Base-by-base conservation (phyloP, 2,329 filamentous ascomycete genomes). In the Alternaria incomplexa region DNA sequence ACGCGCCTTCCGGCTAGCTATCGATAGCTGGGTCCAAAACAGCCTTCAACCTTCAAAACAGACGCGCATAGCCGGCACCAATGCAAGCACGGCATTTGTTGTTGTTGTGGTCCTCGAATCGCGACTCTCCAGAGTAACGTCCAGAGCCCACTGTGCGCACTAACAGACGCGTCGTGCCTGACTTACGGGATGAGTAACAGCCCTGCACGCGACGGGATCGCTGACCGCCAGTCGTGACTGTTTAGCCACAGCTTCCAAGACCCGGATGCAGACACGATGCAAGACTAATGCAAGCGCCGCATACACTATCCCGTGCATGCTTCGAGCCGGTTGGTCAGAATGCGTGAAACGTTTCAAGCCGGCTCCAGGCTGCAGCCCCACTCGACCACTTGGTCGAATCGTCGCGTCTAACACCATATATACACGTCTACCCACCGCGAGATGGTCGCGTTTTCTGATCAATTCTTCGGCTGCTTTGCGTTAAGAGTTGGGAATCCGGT, bases 381-480 rank as follows among this genome's bases (percentile, higher is more conserved):
- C 69, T 71, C 50, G 59, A 62, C 58, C 51, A 59, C 58, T 61
- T 62, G 65, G 73, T 73, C 77, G 71, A 79, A 75, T 79, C 76
- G 74, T 78, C 77, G 74, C 77, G 77, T 79, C 75, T 65, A 75
- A 74, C 69, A 77, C 75, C 71, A 75, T 75, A 76, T 73, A 70
- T 69, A 77, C 75, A 77, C 75, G 74, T 70, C 69, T 72, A 72
- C 72, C 70, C 72, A 80, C 73, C 78, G 79, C 73, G 79, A 75
- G 63, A 80, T 80, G 65, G 79, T 81, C 79, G 79, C 73, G 79
- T 79, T 80, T 78, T 76, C 58, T 64, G 54, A 65, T 73, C 77
- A 72, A 74, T 78, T 65, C 54, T 71, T 68, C 69, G 74, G 60
- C 75, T 73, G 62, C 46, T 73, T 75, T 64, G 60, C 71, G 69